Percentiles rank a stretch among this genome's conserved stretches.
These are phyloP conservation scores for Xylaria sp. DNA, from an alignment of 2,329 filamentous ascomycete genomes.

Conservation along the genomic window DNA sequence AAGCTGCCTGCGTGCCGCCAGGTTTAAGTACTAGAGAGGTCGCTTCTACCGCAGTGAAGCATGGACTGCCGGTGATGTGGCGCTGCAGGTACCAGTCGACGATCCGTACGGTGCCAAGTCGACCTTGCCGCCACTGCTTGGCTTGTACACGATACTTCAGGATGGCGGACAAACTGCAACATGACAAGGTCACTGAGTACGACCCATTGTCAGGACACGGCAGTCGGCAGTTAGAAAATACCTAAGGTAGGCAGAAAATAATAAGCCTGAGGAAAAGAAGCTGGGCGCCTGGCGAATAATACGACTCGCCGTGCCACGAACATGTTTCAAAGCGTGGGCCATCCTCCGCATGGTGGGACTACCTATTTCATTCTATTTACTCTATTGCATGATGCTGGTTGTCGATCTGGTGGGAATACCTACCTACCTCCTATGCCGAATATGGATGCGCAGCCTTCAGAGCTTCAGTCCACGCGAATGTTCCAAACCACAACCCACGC, in stretches of 20 bases:
- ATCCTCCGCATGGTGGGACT: neutral
- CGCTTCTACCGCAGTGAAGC: neutral
- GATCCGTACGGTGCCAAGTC: neutral
- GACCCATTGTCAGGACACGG: neutral
- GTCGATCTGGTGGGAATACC: neutral
- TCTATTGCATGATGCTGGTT: neutral
- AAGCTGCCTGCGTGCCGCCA: neutral
- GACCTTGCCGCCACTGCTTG: neutral
- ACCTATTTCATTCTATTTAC: neutral
- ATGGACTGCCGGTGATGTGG: neutral
- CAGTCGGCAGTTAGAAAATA: conserved; percentile 8
- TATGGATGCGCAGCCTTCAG: conserved; percentile 3
- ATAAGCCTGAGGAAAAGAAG: conserved; percentile 2
- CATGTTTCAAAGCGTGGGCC: conserved; percentile 1
- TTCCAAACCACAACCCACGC: conserved; percentile 34
- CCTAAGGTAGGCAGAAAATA: neutral
- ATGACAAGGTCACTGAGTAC: conserved; percentile 16
- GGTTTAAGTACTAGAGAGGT: neutral
- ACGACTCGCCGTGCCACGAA: neutral
- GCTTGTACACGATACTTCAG: conserved; percentile 4
- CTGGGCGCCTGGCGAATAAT: too few relatives aligned
- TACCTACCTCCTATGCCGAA: neutral
- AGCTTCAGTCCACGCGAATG: conserved; percentile 20
- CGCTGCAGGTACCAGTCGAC: neutral
- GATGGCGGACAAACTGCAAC: conserved; percentile 1